Conservation (phyloP, 192 early-diverging fungal genomes). For the Coemansia sp. region DNA sequence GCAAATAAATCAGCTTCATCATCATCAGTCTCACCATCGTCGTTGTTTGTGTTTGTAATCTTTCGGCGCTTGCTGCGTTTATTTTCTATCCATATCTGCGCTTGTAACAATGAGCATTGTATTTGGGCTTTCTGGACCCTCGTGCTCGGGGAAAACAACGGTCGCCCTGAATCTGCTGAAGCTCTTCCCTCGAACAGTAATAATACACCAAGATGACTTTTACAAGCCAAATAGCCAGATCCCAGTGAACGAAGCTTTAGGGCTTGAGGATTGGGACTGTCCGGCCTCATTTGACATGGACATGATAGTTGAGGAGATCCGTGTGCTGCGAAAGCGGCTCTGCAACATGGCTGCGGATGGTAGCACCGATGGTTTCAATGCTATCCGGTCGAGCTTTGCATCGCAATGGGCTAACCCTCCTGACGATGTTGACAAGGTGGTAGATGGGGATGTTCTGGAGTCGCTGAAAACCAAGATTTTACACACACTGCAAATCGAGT, state of each 20-base stretch:
- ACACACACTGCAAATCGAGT: constrained; percentile 10
- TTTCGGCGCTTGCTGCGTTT: neutral
- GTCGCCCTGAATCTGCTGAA: constrained; percentile 59
- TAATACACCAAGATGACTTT: constrained; percentile 78
- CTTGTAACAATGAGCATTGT: constrained; percentile 10
- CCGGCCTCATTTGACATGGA: constrained; percentile 68
- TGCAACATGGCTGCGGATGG: neutral
- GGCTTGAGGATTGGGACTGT: constrained; percentile 78
- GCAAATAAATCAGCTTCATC: too few relatives aligned
- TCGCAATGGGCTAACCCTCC: constrained; percentile 54
- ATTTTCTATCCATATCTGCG: neutral
- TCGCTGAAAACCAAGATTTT: constrained; percentile 6
- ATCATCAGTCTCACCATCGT: too few relatives aligned
- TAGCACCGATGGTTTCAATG: neutral
- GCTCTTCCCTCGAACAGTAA: constrained; percentile 60
- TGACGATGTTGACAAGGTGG: constrained; percentile 34
- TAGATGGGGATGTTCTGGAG: constrained; percentile 13
- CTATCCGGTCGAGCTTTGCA: constrained; percentile 20
- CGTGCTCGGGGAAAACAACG: constrained; percentile 75
- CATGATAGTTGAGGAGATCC: constrained; percentile 18
- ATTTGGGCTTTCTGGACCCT: constrained; percentile 61
- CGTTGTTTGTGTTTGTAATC: neutral
- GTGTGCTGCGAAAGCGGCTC: constrained; percentile 6
- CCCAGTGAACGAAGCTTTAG: constrained; percentile 60
- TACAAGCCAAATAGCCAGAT: constrained; percentile 68